Evolutionary conservation across 2,329 filamentous ascomycete species (phyloP), one percentile per base, ranked within the genome.

Genomic region (Botrytis medusae): DNA sequence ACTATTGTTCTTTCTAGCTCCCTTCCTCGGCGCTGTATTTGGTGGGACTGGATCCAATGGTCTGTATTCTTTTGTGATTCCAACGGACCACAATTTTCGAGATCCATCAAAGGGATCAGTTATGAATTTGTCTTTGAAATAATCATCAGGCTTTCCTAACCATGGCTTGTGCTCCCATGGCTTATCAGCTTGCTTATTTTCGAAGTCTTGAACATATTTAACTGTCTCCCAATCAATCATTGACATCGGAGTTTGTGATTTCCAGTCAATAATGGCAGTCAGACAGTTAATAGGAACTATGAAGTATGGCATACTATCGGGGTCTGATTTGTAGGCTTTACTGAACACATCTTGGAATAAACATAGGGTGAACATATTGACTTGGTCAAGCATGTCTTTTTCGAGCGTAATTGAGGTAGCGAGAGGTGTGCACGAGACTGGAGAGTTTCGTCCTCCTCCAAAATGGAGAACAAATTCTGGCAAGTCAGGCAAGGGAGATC

Each of bases 301-400:
- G 84, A 94, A 97, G 81, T 98, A 99, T 0, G 94, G 91, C 80
- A 97, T 87, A 42, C 91, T 89, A 0, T 86, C 82, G 0, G 85
- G 77, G 25, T 89, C 85, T 0, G 88, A 84, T 67, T 92, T 89
- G 78, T 93, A 99, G 4, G 86, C 86, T 81, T 99, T 99, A 81
- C 94, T 95, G 84, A 97, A 98, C 0, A 98, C 85, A 77, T 98
- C 94, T 25, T 88, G 84, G 81, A 97, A 98, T 0, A 97, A 82
- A 7, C 87, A 86, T 59, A 97, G 83, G 0, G 93, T 97, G 80
- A 96, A 97, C 0, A 81, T 82, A 0, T 89, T 90, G n/a, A 98
- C 80, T 1, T 84, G 81, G 0, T 87, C 82, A 0, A 94, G 76
- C 1, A 85, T 79, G 0, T 83, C 78, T 0, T 63, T n/a, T 0